A percentile compares a stretch with the other conserved stretches of the same genome.
These are phyloP conservation scores for Pseudocercospora pini-densiflorae DNA, from an alignment of 2,329 filamentous ascomycete genomes.

Conservation along the genomic window DNA sequence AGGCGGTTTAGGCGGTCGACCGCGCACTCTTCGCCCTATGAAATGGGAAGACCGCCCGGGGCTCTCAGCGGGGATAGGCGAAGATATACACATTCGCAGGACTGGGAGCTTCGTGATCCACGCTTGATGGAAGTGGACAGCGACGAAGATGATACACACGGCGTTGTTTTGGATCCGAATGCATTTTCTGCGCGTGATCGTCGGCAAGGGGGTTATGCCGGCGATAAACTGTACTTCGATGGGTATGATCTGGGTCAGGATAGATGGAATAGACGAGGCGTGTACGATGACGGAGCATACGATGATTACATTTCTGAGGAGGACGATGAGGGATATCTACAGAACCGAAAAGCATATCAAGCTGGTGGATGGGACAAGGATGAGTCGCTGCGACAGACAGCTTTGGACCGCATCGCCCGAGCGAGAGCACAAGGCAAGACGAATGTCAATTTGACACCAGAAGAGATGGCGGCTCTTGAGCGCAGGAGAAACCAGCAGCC, in stretches of 20 bases:
- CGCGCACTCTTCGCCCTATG: slow-evolving; percentile 86
- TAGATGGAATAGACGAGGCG: slow-evolving; percentile 45
- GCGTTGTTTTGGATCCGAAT: slow-evolving; percentile 48
- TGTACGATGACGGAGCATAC: slow-evolving; percentile 51
- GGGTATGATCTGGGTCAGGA: slow-evolving; percentile 51
- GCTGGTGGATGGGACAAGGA: slow-evolving; percentile 69
- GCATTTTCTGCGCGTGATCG: slow-evolving; percentile 38
- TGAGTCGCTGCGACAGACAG: slow-evolving; percentile 75
- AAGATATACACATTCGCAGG: slow-evolving; percentile 43
- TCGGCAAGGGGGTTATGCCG: slow-evolving; percentile 40
- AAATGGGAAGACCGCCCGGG: slow-evolving; percentile 99
- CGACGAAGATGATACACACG: slow-evolving; percentile 51
- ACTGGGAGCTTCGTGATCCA: slow-evolving; percentile 52
- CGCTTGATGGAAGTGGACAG: slow-evolving; percentile 63
- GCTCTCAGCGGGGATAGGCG: slow-evolving; percentile 58
- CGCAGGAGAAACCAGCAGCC: slow-evolving; percentile 41
- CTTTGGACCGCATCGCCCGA: slow-evolving; percentile 77
- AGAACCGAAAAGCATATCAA: slow-evolving; percentile 53
- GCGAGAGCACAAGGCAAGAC: slow-evolving; percentile 76
- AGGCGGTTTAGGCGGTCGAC: slow-evolving; percentile 99
- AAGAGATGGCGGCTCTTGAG: slow-evolving; percentile 81
- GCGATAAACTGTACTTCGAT: slow-evolving; percentile 55
- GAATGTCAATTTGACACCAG: slow-evolving; percentile 78
- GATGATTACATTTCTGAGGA: slow-evolving; percentile 55
- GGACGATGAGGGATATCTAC: slow-evolving; percentile 47